phyloP scores from a whole-genome alignment of 2,329 filamentous ascomycete genomes.

The Hypoxylon sp. region DNA sequence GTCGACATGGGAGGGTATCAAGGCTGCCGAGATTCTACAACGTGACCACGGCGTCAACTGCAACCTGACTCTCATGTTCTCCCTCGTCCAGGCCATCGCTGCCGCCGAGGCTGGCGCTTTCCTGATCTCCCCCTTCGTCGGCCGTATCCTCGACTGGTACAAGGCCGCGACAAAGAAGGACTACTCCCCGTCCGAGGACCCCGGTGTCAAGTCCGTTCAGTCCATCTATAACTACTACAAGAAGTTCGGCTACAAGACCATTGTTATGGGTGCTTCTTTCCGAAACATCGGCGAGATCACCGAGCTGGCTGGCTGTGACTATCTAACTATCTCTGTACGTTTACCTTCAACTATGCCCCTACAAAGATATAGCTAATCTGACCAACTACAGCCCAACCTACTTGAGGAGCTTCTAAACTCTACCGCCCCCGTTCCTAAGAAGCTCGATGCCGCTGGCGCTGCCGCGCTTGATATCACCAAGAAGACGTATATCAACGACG shows the following conservation, averaged over 20 bases:
- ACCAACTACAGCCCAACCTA: slow-evolving; percentile 79
- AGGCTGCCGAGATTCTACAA: slow-evolving; percentile 97
- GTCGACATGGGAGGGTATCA: slow-evolving; percentile 99
- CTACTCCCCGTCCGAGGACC: slow-evolving; percentile 90
- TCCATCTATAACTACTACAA: slow-evolving; percentile 99
- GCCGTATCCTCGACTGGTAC: slow-evolving; percentile 99
- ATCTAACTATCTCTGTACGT: slow-evolving; percentile 95
- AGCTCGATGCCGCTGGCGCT: slow-evolving; percentile 83
- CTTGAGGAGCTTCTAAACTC: slow-evolving; percentile 96
- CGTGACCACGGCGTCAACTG: slow-evolving; percentile 95
- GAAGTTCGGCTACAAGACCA: slow-evolving; percentile 99
- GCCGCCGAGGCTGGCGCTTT: slow-evolving; percentile 95
- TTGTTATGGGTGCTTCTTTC: slow-evolving; percentile 99
- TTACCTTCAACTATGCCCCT: neutral
- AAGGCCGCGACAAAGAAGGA: slow-evolving; percentile 97
- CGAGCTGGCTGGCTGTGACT: slow-evolving; percentile 97
- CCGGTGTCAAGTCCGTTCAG: slow-evolving; percentile 94
- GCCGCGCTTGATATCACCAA: slow-evolving; percentile 81
- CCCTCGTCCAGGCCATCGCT: slow-evolving; percentile 91
- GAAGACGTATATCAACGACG: slow-evolving; percentile 91
- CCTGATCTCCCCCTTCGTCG: slow-evolving; percentile 99
- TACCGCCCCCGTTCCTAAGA: slow-evolving; percentile 85
- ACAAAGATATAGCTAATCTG: slow-evolving; percentile 21
- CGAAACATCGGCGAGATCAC: slow-evolving; percentile 96
- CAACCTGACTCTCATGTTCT: slow-evolving; percentile 99